These are phyloP conservation scores for Leucocoprinus sp. DNA, from an alignment of 768 basidiomycete genomes.

Conservation along the genomic window DNA sequence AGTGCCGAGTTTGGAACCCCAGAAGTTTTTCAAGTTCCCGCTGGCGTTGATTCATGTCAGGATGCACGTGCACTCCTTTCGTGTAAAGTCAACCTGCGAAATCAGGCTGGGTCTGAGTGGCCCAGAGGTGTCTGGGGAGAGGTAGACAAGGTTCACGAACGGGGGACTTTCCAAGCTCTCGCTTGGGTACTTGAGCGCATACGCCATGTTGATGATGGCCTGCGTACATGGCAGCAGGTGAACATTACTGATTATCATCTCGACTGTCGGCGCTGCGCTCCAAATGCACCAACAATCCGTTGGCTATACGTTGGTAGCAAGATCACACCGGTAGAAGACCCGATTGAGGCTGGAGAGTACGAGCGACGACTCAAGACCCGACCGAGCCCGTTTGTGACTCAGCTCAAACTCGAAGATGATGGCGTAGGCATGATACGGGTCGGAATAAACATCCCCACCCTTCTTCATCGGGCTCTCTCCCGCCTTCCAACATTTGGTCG, in stretches of 20 bases:
- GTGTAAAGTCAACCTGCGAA: slow-evolving; percentile 63
- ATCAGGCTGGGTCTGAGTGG: slow-evolving; percentile 75
- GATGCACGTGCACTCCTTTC: slow-evolving; percentile 73
- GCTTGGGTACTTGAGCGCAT: slow-evolving; percentile 87
- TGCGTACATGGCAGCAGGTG: slow-evolving; percentile 60
- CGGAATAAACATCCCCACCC: slow-evolving; percentile 80
- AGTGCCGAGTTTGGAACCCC: slow-evolving; percentile 66
- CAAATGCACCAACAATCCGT: slow-evolving; percentile 61
- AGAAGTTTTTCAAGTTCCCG: slow-evolving; percentile 37
- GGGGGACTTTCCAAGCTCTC: slow-evolving; percentile 67
- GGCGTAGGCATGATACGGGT: slow-evolving; percentile 68
- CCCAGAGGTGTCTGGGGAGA: slow-evolving; percentile 64
- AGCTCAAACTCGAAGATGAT: slow-evolving; percentile 58
- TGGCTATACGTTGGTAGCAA: slow-evolving; percentile 64
- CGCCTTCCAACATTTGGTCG: slow-evolving; percentile 59
- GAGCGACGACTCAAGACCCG: slow-evolving; percentile 83
- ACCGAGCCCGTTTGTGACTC: slow-evolving; percentile 81
- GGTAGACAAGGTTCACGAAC: slow-evolving; percentile 82
- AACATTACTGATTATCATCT: slow-evolving; percentile 34
- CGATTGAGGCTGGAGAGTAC: slow-evolving; percentile 80
- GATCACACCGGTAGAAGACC: slow-evolving; percentile 70
- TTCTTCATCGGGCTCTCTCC: slow-evolving; percentile 79
- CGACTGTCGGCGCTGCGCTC: slow-evolving; percentile 77
- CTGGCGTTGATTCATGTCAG: slow-evolving; percentile 54
- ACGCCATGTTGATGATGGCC: slow-evolving; percentile 59